Evolutionary conservation across 257 asterid species (phyloP).

Genomic region (Nicotiana tomentosiformis): DNA sequence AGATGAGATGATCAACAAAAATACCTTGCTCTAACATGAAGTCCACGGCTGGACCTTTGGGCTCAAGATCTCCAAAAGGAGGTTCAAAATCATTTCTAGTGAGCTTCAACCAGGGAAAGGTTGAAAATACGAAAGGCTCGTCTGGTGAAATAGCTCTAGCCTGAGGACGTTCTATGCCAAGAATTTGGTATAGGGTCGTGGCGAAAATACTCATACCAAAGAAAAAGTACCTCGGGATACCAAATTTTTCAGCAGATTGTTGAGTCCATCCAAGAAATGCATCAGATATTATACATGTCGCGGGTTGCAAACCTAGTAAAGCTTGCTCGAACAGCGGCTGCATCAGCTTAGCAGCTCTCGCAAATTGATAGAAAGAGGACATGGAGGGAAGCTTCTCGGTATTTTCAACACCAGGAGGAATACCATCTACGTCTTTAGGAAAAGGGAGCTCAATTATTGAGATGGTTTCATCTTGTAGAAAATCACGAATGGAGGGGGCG

Average conservation of each 20-base stretch:
- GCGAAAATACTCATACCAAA: constrained; percentile 56
- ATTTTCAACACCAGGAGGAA: constrained; percentile 63
- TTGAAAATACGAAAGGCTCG: constrained; percentile 34
- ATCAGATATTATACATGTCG: constrained; percentile 56
- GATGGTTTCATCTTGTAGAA: constrained; percentile 26
- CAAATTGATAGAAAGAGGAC: constrained; percentile 29
- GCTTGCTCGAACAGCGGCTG: constrained; percentile 40
- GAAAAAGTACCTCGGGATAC: constrained; percentile 44
- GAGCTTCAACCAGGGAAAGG: constrained; percentile 32
- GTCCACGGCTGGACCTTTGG: constrained; percentile 44
- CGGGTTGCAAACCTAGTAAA: constrained; percentile 25
- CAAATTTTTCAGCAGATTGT: constrained; percentile 30
- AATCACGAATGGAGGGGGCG: constrained; percentile 32
- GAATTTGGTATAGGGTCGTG: constrained; percentile 26
- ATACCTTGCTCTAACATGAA: constrained; percentile 34
- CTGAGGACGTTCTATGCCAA: constrained; percentile 40
- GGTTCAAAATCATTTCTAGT: constrained; percentile 55
- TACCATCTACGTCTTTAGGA: constrained; percentile 37
- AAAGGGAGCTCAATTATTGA: constrained; percentile 52
- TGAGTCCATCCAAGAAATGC: constrained; percentile 58
- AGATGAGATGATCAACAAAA: neutral
- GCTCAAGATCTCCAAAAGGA: constrained; percentile 43
- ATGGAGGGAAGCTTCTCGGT: constrained; percentile 51
- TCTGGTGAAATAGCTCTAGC: constrained; percentile 24
- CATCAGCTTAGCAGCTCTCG: constrained; percentile 43